These are phyloP conservation scores for Linanthus parryae DNA, from an alignment of 148 eudicot species.

Conservation along the genomic window DNA sequence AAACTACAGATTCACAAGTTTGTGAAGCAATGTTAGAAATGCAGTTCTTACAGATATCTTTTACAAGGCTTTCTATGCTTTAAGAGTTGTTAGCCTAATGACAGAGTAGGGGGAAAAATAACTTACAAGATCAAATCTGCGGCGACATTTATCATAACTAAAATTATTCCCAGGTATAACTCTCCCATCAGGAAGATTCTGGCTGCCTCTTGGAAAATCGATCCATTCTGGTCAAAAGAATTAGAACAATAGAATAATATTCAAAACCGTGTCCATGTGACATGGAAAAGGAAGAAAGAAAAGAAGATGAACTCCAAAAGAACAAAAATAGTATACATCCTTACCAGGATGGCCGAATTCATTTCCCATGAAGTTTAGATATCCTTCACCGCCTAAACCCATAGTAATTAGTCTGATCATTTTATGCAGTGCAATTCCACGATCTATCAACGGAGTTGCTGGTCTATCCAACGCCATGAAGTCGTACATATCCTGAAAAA, in stretches of 20 bases:
- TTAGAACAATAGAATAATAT: too few species aligned
- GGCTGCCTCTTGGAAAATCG: constrained; percentile 90
- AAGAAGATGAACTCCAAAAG: background rate
- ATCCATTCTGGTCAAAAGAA: constrained; percentile 70
- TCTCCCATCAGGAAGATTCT: constrained; percentile 67
- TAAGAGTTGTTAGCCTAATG: too few species aligned
- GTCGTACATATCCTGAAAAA: constrained; percentile 96
- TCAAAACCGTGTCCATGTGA: too few species aligned
- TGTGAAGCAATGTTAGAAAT: too few species aligned
- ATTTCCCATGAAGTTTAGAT: constrained; percentile 98
- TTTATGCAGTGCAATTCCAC: constrained; percentile 98
- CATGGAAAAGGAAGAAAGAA: too few species aligned
- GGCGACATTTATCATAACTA: constrained; percentile 91
- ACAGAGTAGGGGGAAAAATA: background rate
- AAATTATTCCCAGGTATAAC: constrained; percentile 69
- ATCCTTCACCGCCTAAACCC: constrained; percentile 99
- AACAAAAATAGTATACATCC: constrained; percentile 8
- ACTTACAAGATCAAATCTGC: constrained; percentile 93
- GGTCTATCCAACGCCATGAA: constrained; percentile 99
- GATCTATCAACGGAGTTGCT: constrained; percentile 87
- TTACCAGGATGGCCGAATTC: constrained; percentile 99
- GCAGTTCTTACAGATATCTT: too few species aligned
- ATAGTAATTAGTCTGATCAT: constrained; percentile 95
- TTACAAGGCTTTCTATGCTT: too few species aligned
- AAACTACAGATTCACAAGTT: too few species aligned